These are phyloP conservation scores for Exidia glandulosa DNA, from an alignment of 768 basidiomycete genomes.

Conservation along the genomic window DNA sequence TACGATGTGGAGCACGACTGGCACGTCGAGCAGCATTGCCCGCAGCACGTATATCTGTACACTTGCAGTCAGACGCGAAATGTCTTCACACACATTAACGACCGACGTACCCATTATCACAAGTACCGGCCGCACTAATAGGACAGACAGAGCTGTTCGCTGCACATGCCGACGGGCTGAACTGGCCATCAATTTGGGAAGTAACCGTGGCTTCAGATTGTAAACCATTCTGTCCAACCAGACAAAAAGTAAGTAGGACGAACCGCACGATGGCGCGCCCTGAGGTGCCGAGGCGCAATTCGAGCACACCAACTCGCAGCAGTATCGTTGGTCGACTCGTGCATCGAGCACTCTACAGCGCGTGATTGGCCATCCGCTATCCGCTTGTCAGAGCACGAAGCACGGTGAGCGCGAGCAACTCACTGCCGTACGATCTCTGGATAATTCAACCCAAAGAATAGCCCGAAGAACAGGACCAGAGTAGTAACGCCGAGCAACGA, in stretches of 20 bases:
- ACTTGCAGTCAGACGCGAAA: neutral
- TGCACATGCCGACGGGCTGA: neutral
- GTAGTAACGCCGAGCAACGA: neutral
- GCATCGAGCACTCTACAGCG: neutral
- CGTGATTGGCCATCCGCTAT: neutral
- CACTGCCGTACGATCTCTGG: neutral
- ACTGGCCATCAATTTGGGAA: neutral
- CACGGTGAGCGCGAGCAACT: neutral
- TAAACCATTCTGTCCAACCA: neutral
- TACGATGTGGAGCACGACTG: neutral
- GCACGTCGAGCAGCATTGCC: neutral
- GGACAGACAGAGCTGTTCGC: neutral
- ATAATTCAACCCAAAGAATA: neutral
- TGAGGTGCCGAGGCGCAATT: neutral
- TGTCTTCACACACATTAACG: neutral
- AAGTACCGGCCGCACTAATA: neutral
- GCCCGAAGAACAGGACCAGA: neutral
- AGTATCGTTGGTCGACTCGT: neutral
- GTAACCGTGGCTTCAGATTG: neutral
- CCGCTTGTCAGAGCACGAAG: neutral
- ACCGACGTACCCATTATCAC: neutral
- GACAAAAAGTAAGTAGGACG: neutral
- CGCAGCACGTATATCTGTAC: neutral
- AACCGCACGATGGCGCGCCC: neutral
- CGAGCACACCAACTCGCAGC: neutral